Base-by-base conservation (phyloP, 108 stramenopile genomes). In the Seminavis robusta region DNA sequence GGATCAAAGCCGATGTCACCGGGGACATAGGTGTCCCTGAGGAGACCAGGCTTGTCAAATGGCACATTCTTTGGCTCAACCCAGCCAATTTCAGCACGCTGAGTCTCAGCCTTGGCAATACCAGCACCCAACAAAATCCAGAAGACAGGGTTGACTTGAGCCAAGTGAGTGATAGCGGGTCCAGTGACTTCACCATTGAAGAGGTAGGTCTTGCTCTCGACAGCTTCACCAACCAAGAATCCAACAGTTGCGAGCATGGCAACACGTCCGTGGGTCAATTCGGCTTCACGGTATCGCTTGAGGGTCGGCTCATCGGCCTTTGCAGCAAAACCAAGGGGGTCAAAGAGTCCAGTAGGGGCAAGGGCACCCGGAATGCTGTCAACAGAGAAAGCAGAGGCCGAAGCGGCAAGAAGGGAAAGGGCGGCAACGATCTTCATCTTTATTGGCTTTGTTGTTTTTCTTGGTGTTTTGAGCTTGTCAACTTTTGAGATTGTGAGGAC, bases 1-100 rank as follows among this genome's bases (percentile, higher is more conserved):
- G 90, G 90, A 61, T 91, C 90, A 54, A 88, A 91, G 32, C 82
- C 84, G 47, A 91, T 51, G 52, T 91, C 84, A 59, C 90, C 90
- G 3, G 86, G 82, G 74, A 50, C 59, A 73, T 94, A 90, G 36
- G 77, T 73, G 16, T 84, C 88, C 25, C 67, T 58, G 37, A 85
- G 71, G 30, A 53, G 61, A 43, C 79, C 68, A 11, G 86, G 87
- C n/a, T n/a, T n/a, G n/a, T n/a, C n/a, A n/a, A n/a, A n/a, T n/a
- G n/a, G n/a, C n/a, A n/a, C n/a, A n/a, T n/a, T n/a, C n/a, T n/a
- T n/a, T n/a, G n/a, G n/a, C 32, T 77, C 76, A 30, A 73, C 78
- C 80, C 80, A 88, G 29, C 87, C 87, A 15, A 48, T 74, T 50
- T 69, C 38, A 39, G 80, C 80, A 68, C 80, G 79, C 50, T 59